Conservation (phyloP, 2,329 filamentous ascomycete species). For the Hymenoscyphus scutula region DNA sequence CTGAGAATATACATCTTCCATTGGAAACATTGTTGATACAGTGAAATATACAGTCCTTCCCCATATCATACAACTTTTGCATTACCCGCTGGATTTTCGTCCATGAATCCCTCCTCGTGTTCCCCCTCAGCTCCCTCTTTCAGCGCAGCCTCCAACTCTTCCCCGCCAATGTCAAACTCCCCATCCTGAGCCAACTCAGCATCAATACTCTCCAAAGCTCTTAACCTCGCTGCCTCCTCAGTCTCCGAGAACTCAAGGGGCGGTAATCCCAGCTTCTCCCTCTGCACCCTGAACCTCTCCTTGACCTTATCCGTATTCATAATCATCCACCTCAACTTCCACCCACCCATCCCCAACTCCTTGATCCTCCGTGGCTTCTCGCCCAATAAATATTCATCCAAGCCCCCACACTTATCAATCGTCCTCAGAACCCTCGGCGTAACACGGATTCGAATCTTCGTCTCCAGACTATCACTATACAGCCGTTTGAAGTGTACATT, state of each 20-base stretch:
- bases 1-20: background rate
- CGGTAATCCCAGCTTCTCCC: constrained; percentile 60
- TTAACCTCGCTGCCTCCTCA: background rate
- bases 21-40: constrained; percentile 9
- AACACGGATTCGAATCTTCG: constrained; percentile 64
- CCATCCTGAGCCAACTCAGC: background rate
- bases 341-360: constrained; percentile 86
- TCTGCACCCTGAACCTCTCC: constrained; percentile 63
- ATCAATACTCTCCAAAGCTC: background rate
- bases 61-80: background rate
- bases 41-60: constrained; percentile 1
- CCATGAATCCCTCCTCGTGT: background rate
- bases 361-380: constrained; percentile 74
- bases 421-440: constrained; percentile 68
- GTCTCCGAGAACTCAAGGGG: background rate
- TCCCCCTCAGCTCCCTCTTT: background rate
- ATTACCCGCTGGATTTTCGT: background rate
- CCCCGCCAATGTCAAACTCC: background rate
- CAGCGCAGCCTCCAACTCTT: background rate
- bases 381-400: constrained; percentile 89
- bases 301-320: constrained; percentile 74
- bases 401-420: constrained; percentile 80
- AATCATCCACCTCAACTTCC: constrained; percentile 84
- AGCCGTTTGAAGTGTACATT: constrained; percentile 65
- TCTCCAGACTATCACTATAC: constrained; percentile 60